Base-by-base conservation (phyloP, 1,284 basidiomycete species). In the Trametes polyzona region DNA sequence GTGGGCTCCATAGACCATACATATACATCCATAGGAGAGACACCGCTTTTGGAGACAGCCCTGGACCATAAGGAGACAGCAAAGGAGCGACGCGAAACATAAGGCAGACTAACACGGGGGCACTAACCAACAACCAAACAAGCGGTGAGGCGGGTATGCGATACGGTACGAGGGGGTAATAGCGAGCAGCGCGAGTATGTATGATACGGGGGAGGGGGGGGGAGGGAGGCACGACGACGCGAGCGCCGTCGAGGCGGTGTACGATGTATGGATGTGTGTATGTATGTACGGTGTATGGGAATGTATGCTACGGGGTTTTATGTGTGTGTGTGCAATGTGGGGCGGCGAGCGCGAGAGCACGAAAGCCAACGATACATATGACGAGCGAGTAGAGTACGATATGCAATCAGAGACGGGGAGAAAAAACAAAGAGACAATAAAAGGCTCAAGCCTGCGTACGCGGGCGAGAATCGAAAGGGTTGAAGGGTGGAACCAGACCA, bases 281-380 rank as follows among this genome's bases (percentile, higher is more conserved):
- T 57, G 55, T 57, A 61, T 50, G 53, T 42, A 46, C 43, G 53
- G 37, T 47, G 58, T 49, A 55, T 54, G 51, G 47, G 29, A 48
- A 32, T 52, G 49, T 59, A 59, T 59, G 57, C 47, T 59, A 59
- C 57, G 48, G 47, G 47, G 57, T 43, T 58, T 57, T 56, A 52
- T 47, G 44, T 35, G 36, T 26, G 36, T 26, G 39, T 32, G 24
- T 7, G 24, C 24, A 35, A 44, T 19, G 29, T n/a, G 29, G 35
- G 33, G 40, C 33, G 53, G 53, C 46, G 46, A 48, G 56, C 46
- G 57, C 56, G 53, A 63, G 53, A 63, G 61, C 61, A 63, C 58
- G 61, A 63, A 48, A 63, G 61, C 61, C 61, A 60, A 39, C 41
- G 52, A 58, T 63, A 63, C 61, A 61, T 57, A 63, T 48, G 58